Base-by-base conservation (phyloP, 768 basidiomycete species). In the Mycena crocata region DNA sequence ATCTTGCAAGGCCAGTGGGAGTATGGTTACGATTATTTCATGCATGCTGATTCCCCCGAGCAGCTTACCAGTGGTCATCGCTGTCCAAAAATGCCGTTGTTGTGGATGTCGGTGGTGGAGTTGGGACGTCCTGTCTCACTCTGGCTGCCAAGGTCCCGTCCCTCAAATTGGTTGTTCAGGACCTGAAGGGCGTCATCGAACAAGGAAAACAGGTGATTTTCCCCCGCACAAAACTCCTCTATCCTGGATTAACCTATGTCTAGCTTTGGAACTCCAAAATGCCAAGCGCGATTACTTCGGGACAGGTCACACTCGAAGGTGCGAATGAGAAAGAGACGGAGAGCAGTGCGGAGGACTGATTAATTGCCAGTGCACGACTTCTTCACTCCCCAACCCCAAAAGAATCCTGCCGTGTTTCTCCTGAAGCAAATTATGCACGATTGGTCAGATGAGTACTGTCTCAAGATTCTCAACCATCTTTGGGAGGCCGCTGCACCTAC, bases 101-200 rank as follows among this genome's bases (percentile, higher is more conserved):
- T 15, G 85, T 91, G 6, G 91, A 92, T 61, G 89, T 92, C 3
- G 90, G 91, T 2, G 91, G 91, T 17, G 90, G 91, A 4, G 87
- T 91, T 35, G 91, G 91, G 19, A 79, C 81, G 6, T 74, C 78
- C 0, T 75, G 77, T 26, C 70, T 84, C 62, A 61, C 77, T 1
- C 71, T 84, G 10, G 77, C 79, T 1, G 74, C 75, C n/a, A 72
- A 75, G 5, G 77, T 76, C 63, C 81, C 83, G 7, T 44, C 54
- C 17, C 69, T 87, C 61, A 81, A 82, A 45, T 82, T 91, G 66
- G 75, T 91, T n/a, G 81, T 92, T 28, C 90, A 92, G 67, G 91
- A 92, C 70, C 80, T 85, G 23, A 80, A 82, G 5, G 79, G 82
- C 4, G 88, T 90, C 1, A 83, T 86, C 37, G 80, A 81, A 45